Base-by-base conservation (phyloP, 345 rosid species). In the Cochlearia excelsa region DNA sequence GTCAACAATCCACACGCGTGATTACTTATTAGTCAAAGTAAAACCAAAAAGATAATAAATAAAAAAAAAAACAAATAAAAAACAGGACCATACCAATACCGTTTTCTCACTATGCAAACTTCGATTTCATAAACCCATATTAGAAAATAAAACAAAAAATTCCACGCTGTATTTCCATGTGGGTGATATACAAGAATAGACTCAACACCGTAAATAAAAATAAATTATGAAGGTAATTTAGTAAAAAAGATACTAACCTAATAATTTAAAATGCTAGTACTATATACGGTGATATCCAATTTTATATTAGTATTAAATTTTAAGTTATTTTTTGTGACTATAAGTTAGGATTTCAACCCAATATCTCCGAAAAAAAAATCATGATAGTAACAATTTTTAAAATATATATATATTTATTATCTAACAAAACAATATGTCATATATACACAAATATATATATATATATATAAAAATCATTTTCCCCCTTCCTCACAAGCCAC, bases 91-190 rank as follows among this genome's bases (percentile, higher is more conserved):
- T 43, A 70, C n/a, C 29, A 38, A 23, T 56, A 35, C 68, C 48
- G 29, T 37, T 63, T 55, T 51, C 39, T 57, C 60, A 69, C 64
- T 48, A 63, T 43, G 51, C 64, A 51, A 46, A 52, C 75, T 65
- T 65, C 70, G 70, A 46, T 40, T 58, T 71, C 66, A 51, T 58
- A 59, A 71, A 65, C 75, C 75, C 29, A 65, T 37, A 65, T 57
- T 26, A 47, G 66, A 64, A 70, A 63, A 64, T 53, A 70, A 57
- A 68, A 70, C 38, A 54, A 57, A 65, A 70, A 51, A 58, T 29
- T 71, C 75, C 70, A 64, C 66, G 75, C 75, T 71, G 70, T 71
- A 57, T 71, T 65, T 71, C 70, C 70, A 64, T 71, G 70, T 71
- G 70, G 64, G 61, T 26, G 37, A 39, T 53, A 37, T 51, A 58